Evolutionary conservation across 495 filamentous ascomycete genomes (phyloP).

Genomic region (Neurospora sublineolata): DNA sequence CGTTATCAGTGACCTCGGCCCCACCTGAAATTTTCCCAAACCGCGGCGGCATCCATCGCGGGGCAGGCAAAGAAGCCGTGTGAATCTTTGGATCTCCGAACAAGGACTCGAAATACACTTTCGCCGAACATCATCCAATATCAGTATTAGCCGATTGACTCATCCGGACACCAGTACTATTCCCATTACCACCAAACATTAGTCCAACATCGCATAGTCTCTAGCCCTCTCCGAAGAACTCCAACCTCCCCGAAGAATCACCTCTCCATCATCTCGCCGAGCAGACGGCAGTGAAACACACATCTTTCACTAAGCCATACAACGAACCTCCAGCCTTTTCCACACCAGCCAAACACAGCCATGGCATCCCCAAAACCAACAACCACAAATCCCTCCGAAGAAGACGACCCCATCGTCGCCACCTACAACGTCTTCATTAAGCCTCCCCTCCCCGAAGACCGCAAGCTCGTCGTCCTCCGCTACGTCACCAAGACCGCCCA

Average conservation of each 20-base stretch:
- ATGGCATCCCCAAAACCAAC: background rate
- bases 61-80: background rate
- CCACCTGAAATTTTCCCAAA: background rate
- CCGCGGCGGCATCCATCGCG: background rate
- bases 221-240: background rate
- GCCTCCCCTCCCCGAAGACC: conserved; percentile 27
- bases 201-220: background rate
- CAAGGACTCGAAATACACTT: background rate
- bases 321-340: background rate
- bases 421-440: conserved; percentile 39
- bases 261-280: background rate
- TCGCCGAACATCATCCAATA: background rate
- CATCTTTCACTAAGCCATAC: background rate
- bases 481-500: conserved; percentile 28
- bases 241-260: background rate
- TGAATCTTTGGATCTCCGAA: background rate
- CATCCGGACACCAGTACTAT: background rate
- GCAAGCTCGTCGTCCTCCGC: conserved; percentile 34
- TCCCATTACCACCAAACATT: background rate
- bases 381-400: conserved; percentile 7
- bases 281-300: background rate
- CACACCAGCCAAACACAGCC: background rate
- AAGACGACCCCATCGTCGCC: conserved; percentile 36
- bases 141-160: background rate
- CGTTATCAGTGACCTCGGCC: background rate